These are phyloP conservation scores for Pseudognaphalium luteoalbum DNA, from an alignment of 129 eudicot genomes.

Conservation along the genomic window DNA sequence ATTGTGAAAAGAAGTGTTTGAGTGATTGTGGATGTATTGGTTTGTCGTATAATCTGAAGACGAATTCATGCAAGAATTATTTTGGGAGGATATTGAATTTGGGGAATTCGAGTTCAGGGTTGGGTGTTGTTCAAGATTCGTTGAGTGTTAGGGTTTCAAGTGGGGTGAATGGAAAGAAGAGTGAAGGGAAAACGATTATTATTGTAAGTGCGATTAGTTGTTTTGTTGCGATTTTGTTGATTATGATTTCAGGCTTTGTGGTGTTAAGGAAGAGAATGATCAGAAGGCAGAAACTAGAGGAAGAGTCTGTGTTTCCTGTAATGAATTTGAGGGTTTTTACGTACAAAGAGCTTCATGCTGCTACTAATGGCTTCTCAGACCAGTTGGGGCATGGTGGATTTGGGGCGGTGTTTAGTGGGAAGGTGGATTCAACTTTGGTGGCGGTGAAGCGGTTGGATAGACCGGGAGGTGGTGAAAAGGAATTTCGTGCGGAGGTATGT, in stretches of 20 bases:
- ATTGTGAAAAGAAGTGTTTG: constrained; percentile 64
- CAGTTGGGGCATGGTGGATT: constrained; percentile 96
- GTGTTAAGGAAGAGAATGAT: constrained; percentile 42
- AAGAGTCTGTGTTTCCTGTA: constrained; percentile 56
- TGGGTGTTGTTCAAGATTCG: constrained; percentile 37
- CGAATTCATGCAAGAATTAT: constrained; percentile 54
- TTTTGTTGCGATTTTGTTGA: constrained; percentile 19
- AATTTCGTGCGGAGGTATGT: constrained; percentile 93
- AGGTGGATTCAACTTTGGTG: constrained; percentile 55
- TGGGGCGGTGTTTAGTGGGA: constrained; percentile 77
- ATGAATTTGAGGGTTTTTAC: constrained; percentile 72
- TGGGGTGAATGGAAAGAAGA: constrained; percentile 27
- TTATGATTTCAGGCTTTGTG: constrained; percentile 10
- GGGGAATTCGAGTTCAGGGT: constrained; percentile 56
- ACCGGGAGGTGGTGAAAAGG: constrained; percentile 89
- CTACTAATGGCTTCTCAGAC: constrained; percentile 81
- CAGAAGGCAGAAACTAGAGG: constrained; percentile 46
- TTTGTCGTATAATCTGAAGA: constrained; percentile 43
- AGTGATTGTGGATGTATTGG: constrained; percentile 73
- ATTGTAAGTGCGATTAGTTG: constrained; percentile 42
- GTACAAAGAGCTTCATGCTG: constrained; percentile 81
- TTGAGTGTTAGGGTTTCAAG: constrained; percentile 52
- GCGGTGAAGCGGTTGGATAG: constrained; percentile 90
- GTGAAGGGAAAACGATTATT: constrained; percentile 2
- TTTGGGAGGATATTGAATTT: constrained; percentile 64